Percentiles rank a stretch among this genome's conserved stretches.
Conservation (phyloP, 176 grass and related monocot species). For the Triticum turgidum region DNA sequence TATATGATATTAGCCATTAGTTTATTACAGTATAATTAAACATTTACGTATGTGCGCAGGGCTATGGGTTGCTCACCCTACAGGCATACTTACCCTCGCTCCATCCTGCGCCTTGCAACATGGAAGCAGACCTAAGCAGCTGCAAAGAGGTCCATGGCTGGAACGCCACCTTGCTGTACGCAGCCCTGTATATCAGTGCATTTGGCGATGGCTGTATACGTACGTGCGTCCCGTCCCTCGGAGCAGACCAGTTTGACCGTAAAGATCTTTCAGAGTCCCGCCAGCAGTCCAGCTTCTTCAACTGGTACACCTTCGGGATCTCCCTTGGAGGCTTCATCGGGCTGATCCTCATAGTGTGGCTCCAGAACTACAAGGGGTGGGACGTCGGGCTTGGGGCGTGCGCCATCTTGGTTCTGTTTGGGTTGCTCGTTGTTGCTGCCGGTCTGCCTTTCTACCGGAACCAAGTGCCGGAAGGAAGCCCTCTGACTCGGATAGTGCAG, state of each 20-base stretch:
- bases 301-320: constrained; percentile 53
- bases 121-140: not conserved
- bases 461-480: constrained; percentile 51
- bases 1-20: not conserved
- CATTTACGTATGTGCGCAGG: constrained; percentile 35
- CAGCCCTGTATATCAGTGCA: constrained; percentile 38
- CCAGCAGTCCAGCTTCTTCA: constrained; percentile 55
- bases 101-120: constrained; percentile 40
- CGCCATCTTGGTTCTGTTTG: constrained; percentile 35
- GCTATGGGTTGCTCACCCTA: constrained; percentile 48
- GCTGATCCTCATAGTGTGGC: constrained; percentile 52
- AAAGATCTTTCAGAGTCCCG: constrained; percentile 35
- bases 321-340: constrained; percentile 54
- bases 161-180: constrained; percentile 37
- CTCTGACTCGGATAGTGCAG: constrained; percentile 60
- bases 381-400: constrained; percentile 43
- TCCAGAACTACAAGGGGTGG: constrained; percentile 56
- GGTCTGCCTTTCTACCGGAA: constrained; percentile 61
- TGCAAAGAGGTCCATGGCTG: constrained; percentile 49
- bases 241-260: constrained; percentile 64
- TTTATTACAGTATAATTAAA: not conserved
- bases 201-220: constrained; percentile 54
- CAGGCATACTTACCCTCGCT: constrained; percentile 60
- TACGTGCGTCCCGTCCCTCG: constrained; percentile 50
- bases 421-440: constrained; percentile 33